Evolutionary conservation across 768 basidiomycete species (phyloP).

Genomic region (Podaxis mareebaensis): DNA sequence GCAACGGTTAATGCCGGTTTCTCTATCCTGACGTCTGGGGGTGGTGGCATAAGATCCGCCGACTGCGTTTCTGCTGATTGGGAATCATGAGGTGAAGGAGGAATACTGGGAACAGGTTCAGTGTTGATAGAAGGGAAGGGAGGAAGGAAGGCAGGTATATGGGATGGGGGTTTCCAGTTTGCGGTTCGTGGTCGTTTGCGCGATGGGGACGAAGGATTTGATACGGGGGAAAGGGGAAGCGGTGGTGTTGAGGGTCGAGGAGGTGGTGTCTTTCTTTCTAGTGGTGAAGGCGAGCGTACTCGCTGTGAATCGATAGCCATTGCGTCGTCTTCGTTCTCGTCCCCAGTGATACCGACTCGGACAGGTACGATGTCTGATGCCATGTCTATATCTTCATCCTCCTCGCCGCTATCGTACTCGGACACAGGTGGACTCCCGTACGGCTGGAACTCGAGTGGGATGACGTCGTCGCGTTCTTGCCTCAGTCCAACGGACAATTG

Average conservation of each 20-base stretch:
- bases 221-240: slow-evolving; percentile 56
- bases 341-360: slow-evolving; percentile 24
- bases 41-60: slow-evolving; percentile 19
- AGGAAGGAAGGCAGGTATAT: slow-evolving; percentile 68
- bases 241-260: slow-evolving; percentile 37
- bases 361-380: slow-evolving; percentile 2
- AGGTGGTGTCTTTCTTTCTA: slow-evolving; percentile 28
- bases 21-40: slow-evolving; percentile 33
- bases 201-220: slow-evolving; percentile 55
- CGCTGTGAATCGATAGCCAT: slow-evolving; percentile 32
- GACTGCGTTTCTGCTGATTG: slow-evolving; percentile 37
- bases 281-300: slow-evolving; percentile 1
- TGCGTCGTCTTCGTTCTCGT: slow-evolving; percentile 19
- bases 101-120: slow-evolving; percentile 30
- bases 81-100: slow-evolving; percentile 29
- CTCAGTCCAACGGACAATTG: slow-evolving; percentile 60
- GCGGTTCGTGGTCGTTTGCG: slow-evolving; percentile 58
- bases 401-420: slow-evolving; percentile 32
- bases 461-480: slow-evolving; percentile 54
- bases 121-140: slow-evolving; percentile 64
- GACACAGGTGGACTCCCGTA: slow-evolving; percentile 34
- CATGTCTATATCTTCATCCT: slow-evolving; percentile 28
- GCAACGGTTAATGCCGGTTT: slow-evolving; percentile 41
- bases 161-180: slow-evolving; percentile 60
- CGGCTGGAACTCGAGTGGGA: slow-evolving; percentile 50